Conservation (phyloP, 2,329 filamentous ascomycete genomes). For the Fusarium sublunatum region DNA sequence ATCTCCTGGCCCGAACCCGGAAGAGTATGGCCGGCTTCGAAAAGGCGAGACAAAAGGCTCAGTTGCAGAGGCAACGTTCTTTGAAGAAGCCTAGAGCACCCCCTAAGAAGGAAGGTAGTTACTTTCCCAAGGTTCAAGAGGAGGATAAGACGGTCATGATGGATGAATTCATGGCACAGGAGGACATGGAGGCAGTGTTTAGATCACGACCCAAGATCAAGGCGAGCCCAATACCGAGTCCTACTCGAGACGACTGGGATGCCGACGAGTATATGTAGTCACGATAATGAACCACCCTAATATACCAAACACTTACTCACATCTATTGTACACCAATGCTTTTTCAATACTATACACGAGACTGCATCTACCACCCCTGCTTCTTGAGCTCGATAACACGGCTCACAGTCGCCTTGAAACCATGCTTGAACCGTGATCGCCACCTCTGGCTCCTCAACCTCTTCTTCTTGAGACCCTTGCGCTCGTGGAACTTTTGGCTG, state of each 20-base stretch:
- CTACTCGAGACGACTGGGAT: constrained; percentile 54
- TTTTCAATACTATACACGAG: constrained; percentile 36
- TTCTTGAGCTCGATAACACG: constrained; percentile 76
- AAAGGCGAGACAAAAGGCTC: constrained; percentile 69
- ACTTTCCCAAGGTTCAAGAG: constrained; percentile 62
- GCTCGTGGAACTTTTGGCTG: constrained; percentile 77
- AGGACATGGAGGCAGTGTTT: constrained; percentile 87
- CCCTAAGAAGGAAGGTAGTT: constrained; percentile 55
- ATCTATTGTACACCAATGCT: constrained; percentile 45
- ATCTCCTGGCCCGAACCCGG: constrained; percentile 68
- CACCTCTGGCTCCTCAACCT: constrained; percentile 76
- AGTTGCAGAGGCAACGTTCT: constrained; percentile 66
- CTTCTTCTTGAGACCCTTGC: constrained; percentile 81
- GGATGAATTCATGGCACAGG: constrained; percentile 76
- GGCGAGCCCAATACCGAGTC: constrained; percentile 73
- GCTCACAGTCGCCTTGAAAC: constrained; percentile 72
- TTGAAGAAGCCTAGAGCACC: constrained; percentile 58
- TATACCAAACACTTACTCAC: constrained; percentile 41
- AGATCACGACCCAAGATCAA: constrained; percentile 84
- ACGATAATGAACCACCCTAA: constrained; percentile 26
- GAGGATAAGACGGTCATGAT: constrained; percentile 61
- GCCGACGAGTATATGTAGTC: constrained; percentile 43
- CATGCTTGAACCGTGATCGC: constrained; percentile 73
- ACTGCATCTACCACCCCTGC: constrained; percentile 76
- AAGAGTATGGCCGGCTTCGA: constrained; percentile 72